Base-by-base conservation (phyloP, 1,284 basidiomycete species). In the Rhodotorula glutinis region DNA sequence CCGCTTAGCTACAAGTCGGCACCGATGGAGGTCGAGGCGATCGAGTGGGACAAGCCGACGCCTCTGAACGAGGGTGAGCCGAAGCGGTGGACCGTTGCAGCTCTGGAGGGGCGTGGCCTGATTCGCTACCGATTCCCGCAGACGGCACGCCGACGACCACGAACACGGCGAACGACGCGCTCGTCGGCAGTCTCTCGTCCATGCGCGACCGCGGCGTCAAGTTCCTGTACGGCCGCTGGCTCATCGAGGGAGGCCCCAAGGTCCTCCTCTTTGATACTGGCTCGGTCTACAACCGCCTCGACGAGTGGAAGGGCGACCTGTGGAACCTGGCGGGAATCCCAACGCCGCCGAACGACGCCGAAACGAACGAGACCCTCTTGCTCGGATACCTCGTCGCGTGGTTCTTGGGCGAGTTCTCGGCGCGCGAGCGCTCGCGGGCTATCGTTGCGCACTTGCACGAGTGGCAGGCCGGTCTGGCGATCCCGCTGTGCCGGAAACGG, bases 381-480 rank as follows among this genome's bases (percentile, higher is more conserved):
- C 94, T 98, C 81, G 95, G 95, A n/a, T 98, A 98, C 81, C 87
- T 98, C 70, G 90, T 95, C 61, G 92, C 95, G n/a, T 98, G 95
- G 95, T 98, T 98, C 83, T 84, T 98, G 30, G 95, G 95, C 75
- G 94, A 97, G 75, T 76, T 75, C 62, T 70, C 74, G 8, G 66
- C 73, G 10, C 69, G 71, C 41, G 75, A 76, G 61, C 70, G 71
- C 25, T 87, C 66, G 87, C 93, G 86, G 17, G 91, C 94, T 55
- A 90, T 98, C 74, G 85, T 98, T 70, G 93, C 92, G 70, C 95
- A 98, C 81, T 97, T 98, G 83, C 95, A 98, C 82, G 95, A 98
- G 81, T 98, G 95, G 95, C 94, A 98, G 79, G 94, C 93, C 10
- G 95, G 95, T 65, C 86, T 98, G 51, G 92, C 95, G 40, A 97